These are phyloP conservation scores for Penicillium nucicola DNA, from an alignment of 495 filamentous ascomycete genomes.

Conservation along the genomic window DNA sequence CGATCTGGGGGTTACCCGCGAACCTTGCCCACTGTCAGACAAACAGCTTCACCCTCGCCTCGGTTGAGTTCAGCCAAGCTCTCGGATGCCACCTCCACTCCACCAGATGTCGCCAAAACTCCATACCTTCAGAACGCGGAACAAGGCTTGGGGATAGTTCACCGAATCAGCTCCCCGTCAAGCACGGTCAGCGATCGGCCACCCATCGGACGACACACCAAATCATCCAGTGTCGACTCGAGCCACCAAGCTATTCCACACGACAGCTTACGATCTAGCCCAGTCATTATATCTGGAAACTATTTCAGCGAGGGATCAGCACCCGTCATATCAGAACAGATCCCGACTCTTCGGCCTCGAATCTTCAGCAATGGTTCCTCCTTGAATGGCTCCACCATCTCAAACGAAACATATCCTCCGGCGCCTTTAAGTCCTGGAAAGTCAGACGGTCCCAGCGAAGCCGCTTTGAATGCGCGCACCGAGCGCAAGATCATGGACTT, in stretches of 20 bases:
- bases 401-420: constrained; percentile 26
- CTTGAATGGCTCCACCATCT: constrained; percentile 36
- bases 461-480: constrained; percentile 78
- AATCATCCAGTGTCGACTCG: constrained; percentile 41
- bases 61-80: constrained; percentile 40
- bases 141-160: constrained; percentile 9
- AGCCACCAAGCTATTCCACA: constrained; percentile 15
- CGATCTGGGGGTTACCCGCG: constrained; percentile 39
- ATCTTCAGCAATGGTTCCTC: constrained; percentile 43
- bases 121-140: constrained; percentile 5
- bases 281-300: constrained; percentile 27
- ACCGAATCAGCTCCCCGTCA: constrained; percentile 20
- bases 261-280: constrained; percentile 34
- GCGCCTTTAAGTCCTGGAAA: constrained; percentile 45
- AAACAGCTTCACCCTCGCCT: constrained; percentile 35
- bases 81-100: constrained; percentile 22
- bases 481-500: constrained; percentile 95
- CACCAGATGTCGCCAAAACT: constrained; percentile 21
- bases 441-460: constrained; percentile 48
- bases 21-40: constrained; percentile 23
- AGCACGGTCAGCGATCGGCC: constrained; percentile 15
- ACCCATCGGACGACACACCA: constrained; percentile 27
- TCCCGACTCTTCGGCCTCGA: constrained; percentile 35
- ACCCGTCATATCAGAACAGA: constrained; percentile 26
- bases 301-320: constrained; percentile 18